Percentiles rank a stretch among this genome's conserved stretches.
Evolutionary conservation across 257 asterid genomes (phyloP).

Genomic region (Solanum ossicruentum): DNA sequence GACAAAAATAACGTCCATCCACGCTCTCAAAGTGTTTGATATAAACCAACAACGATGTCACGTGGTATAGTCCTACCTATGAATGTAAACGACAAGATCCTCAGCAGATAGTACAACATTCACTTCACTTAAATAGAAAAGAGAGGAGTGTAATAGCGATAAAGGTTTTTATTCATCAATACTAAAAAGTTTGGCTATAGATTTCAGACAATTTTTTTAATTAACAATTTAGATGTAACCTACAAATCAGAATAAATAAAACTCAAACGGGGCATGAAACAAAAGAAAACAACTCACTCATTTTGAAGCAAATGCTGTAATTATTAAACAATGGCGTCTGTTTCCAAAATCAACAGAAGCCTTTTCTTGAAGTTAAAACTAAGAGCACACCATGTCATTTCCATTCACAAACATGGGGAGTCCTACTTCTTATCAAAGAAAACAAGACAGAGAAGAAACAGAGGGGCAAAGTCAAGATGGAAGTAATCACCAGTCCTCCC

Average conservation of each 20-base stretch:
- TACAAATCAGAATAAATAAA: neutral
- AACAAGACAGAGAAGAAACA: neutral
- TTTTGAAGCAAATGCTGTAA: neutral
- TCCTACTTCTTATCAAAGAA: neutral
- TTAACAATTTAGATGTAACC: neutral
- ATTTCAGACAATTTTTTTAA: no score
- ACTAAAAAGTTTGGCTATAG: no score
- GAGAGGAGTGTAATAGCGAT: no score
- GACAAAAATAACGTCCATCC: neutral
- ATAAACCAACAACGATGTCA: neutral
- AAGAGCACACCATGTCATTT: neutral
- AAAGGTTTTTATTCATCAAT: no score
- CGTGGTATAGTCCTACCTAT: neutral
- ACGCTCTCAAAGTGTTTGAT: neutral
- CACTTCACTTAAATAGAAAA: no score
- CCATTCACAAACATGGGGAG: neutral
- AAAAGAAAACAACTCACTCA: neutral
- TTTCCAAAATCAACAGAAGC: neutral
- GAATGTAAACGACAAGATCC: no score
- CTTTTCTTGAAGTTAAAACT: neutral
- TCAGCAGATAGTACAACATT: no score
- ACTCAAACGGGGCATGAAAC: neutral
- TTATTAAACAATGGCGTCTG: neutral
- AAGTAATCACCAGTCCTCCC: slow-evolving; percentile 39
- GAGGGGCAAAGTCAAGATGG: neutral